A percentile compares a stretch with the other conserved stretches of the same genome.
phyloP scores from a whole-genome alignment of 768 basidiomycete species.

The Tylopilus sp. region DNA sequence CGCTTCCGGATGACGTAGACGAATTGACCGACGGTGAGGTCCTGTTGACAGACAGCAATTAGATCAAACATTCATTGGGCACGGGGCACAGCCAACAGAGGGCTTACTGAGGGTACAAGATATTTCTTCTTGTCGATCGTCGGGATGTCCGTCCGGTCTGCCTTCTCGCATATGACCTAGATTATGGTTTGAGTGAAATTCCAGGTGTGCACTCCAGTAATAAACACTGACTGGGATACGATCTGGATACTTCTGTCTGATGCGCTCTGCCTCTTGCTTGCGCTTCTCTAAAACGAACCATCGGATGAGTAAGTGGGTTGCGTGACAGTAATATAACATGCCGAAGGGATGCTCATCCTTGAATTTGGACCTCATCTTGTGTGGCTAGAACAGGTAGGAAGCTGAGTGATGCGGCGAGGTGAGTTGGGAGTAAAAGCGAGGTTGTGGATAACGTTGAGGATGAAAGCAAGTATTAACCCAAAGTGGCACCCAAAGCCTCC shows the following conservation, averaged over 20 bases:
- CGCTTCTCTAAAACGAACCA: constrained; percentile 75
- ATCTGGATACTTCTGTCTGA: constrained; percentile 98
- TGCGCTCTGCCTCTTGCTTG: constrained; percentile 98
- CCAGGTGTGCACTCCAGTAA: neutral
- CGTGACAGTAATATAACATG: constrained; percentile 35
- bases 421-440: constrained; percentile 8
- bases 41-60: constrained; percentile 45
- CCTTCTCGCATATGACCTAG: constrained; percentile 99
- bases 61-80: constrained; percentile 29
- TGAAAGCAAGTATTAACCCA: constrained; percentile 20
- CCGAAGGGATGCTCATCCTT: constrained; percentile 99
- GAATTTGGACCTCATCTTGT: constrained; percentile 87
- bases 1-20: constrained; percentile 99
- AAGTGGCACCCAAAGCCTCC: constrained; percentile 31
- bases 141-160: constrained; percentile 96
- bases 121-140: constrained; percentile 99
- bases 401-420: constrained; percentile 1
- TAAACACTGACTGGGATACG: constrained; percentile 80
- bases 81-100: neutral
- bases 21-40: constrained; percentile 96
- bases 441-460: constrained; percentile 27
- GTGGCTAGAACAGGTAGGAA: constrained; percentile 2
- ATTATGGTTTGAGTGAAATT: constrained; percentile 10
- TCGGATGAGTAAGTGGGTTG: constrained; percentile 32
- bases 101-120: constrained; percentile 88